phyloP scores from a whole-genome alignment of 306 rosid genomes.

The Trifolium repens region DNA sequence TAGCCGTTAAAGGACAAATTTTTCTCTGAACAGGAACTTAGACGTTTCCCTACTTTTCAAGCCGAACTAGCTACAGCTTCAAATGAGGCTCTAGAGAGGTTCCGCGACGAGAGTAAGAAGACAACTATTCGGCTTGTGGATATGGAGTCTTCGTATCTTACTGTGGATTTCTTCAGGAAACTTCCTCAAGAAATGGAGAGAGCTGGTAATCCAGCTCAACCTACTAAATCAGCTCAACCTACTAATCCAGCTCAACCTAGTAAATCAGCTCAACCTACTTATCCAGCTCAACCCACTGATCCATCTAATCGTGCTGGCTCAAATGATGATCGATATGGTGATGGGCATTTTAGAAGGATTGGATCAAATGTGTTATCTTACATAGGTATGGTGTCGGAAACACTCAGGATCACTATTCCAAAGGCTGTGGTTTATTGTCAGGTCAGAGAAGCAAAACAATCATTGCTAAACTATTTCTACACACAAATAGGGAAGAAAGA shows the following conservation, averaged over 20 bases:
- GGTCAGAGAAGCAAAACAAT: constrained; percentile 83
- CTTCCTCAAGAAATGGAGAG: constrained; percentile 93
- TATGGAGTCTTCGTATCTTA: constrained; percentile 93
- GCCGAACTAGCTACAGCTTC: constrained; percentile 85
- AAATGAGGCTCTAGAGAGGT: constrained; percentile 81
- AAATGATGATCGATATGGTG: constrained; percentile 70
- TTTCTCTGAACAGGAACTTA: constrained; percentile 65
- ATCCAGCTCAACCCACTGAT: not conserved
- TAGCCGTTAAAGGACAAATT: constrained; percentile 20
- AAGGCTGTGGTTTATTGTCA: constrained; percentile 98
- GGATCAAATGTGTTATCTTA: constrained; percentile 89
- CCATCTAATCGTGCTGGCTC: constrained; percentile 46
- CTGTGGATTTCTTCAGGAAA: constrained; percentile 95
- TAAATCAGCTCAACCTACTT: too few relatives aligned
- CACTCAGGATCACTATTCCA: constrained; percentile 81
- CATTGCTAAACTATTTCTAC: constrained; percentile 80
- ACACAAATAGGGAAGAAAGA: constrained; percentile 83
- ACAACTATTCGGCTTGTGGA: constrained; percentile 85
- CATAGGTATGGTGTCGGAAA: constrained; percentile 87
- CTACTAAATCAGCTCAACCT: constrained; percentile 41
- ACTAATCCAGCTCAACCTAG: constrained; percentile 33
- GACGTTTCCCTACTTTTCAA: constrained; percentile 86
- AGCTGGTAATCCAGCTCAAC: constrained; percentile 51
- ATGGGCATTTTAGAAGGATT: constrained; percentile 82
- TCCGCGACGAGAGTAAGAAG: constrained; percentile 88